These are phyloP conservation scores for Pecoramyces ruminantium DNA, from an alignment of 192 early-diverging fungal species.

Conservation along the genomic window DNA sequence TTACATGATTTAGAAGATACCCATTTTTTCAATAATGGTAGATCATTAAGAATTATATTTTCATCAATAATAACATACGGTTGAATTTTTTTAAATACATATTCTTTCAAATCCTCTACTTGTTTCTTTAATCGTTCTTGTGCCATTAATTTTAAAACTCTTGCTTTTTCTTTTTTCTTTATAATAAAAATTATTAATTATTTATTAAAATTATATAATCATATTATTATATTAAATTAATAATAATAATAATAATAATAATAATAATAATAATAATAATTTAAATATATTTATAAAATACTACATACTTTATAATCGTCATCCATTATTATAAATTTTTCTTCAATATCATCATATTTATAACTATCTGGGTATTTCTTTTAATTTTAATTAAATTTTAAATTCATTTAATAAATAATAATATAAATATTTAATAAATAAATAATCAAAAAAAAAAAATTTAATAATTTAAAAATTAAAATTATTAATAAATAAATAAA, in stretches of 20 bases:
- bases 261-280: too few relatives aligned
- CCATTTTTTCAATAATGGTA: not conserved
- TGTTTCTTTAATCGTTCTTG: not conserved
- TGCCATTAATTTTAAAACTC: not conserved
- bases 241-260: too few relatives aligned
- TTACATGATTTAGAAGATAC: not conserved
- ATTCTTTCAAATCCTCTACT: not conserved
- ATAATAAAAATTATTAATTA: too few relatives aligned
- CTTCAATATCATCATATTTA: not conserved
- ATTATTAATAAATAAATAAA: too few relatives aligned
- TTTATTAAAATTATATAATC: too few relatives aligned
- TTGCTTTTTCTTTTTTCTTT: not conserved
- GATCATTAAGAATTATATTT: not conserved
- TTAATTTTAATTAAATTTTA: too few relatives aligned
- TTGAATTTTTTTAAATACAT: not conserved
- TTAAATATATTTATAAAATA: too few relatives aligned
- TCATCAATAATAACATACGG: not conserved
- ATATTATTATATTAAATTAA: too few relatives aligned
- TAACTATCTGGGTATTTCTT: not conserved
- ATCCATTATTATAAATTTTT: not conserved
- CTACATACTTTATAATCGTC: not conserved
- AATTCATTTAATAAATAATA: too few relatives aligned
- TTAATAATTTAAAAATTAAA: too few relatives aligned
- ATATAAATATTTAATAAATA: too few relatives aligned
- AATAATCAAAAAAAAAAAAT: too few relatives aligned